Base-by-base conservation (phyloP, 106 monocot species). In the Dendrobium chrysotoxum region DNA sequence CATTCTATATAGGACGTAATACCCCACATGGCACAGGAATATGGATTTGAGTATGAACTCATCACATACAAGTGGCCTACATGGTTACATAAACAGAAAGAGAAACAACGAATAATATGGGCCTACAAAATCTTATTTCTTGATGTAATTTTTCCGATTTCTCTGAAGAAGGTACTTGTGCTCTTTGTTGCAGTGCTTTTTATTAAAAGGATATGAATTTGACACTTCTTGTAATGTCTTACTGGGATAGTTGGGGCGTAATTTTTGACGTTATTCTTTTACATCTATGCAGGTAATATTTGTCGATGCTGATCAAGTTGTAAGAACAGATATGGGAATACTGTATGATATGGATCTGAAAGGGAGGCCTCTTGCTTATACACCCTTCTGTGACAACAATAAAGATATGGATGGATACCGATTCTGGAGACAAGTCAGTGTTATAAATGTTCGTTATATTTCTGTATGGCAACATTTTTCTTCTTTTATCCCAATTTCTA, bases 31-130 rank as follows among this genome's bases (percentile, higher is more conserved):
- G 98, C 98, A 75, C 58, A 85, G 76, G 89, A 92, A 75, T 95
- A 98, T 82, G 98, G 95, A 70, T 98, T 98, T 86, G 92, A 98
- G 57, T 98, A 98, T 81, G 98, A 98, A 77, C 89, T 98, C 68
- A 87, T 98, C 81, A 98, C 98, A 35, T 98, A 98, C 79, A 98
- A 98, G 80, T 98, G 98, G 98, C 98, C 98, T 40, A 91, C 98
- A 75, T 98, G 98, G 98, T 82, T 98, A 82, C 98, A 95, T 83
- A 98, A 98, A 77, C 98, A 98, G 88, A 98, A 88, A 64, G 98
- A 98, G 84, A 98, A 98, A 86, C 98, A 98, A 68, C 83, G 98
- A 18, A 98, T 98, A 70, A 98, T 98, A 72, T 98, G 98, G 98
- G 98, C 98, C 35, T 98, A 98, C 67, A 98, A 98, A 84, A 98